Evolutionary conservation across 75 land plant species (phyloP), one percentile per base, ranked within the genome.

Genomic region (Picea sitchensis): DNA sequence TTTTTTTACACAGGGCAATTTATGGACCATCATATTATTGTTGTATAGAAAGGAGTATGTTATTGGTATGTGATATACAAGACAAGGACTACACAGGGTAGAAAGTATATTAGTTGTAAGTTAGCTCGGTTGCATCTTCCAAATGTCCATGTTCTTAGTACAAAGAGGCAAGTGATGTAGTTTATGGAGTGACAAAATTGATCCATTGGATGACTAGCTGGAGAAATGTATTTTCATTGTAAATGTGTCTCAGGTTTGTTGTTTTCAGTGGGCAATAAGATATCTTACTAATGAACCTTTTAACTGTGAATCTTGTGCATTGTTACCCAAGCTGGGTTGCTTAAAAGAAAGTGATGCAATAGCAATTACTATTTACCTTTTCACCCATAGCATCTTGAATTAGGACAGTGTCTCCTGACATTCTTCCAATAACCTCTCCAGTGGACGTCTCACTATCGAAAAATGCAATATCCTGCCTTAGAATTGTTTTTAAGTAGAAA

Each of bases 371-470:
- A 79, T 80, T 44, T 44, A 95, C 98, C 92, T 95, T 95, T 83
- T 95, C 98, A 30, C 98, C 98, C 86, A 92, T 90, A 59, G 98
- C 98, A 71, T 95, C 97, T 83, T 95, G 98, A 76, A 95, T 95
- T 12, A 94, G 87, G 30, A 94, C 80, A 30, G 94, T 94, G 81
- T 95, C 98, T 38, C 98, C 98, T 21, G 98, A 88, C 94, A 95
- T 90, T 62, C 92, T 84, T 26, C 90, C 94, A 51, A 95, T 77
- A 62, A 94, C 95, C 75, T 94, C 97, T 61, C 98, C 98, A 23
- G 98, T 96, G 18, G 86, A 87, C n/a, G 98, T 89, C 69, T 96
- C 94, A 75, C 78, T 86, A 58, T 96, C 98, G 75, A 95, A 95
- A 79, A 89, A 95, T 18, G 83, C 82, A 64, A 95, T 83, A 81